Conservation (phyloP, 305 asterid genomes). For the Euphrasia arctica region DNA sequence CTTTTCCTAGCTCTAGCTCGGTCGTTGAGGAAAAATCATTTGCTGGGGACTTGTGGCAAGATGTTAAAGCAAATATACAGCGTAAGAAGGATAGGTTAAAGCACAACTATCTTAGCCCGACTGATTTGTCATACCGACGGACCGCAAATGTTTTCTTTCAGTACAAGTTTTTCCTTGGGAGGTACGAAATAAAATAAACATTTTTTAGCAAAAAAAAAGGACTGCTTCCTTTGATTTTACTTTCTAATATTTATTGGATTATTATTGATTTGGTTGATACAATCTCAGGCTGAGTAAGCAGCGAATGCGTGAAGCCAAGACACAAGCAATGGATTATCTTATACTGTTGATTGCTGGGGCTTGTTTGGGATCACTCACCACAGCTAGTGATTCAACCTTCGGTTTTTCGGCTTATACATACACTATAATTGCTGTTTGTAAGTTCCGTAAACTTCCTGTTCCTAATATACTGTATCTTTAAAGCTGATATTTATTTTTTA, state of each 20-base stretch:
- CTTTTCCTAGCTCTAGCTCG: conserved; percentile 35
- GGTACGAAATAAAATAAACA: conserved; percentile 37
- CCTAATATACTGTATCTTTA: too few relatives aligned
- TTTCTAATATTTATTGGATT: background rate
- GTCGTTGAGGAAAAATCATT: conserved; percentile 64
- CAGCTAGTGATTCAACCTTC: too few relatives aligned
- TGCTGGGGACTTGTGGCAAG: conserved; percentile 94
- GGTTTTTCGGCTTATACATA: too few relatives aligned
- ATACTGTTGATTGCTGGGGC: conserved; percentile 93
- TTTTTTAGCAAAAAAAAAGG: background rate
- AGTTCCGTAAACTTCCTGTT: too few relatives aligned
- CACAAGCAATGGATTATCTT: conserved; percentile 85
- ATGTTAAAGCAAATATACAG: conserved; percentile 73
- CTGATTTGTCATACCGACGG: conserved; percentile 74
- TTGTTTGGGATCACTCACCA: conserved; percentile 74
- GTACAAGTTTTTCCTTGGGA: conserved; percentile 78
- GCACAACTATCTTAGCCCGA: conserved; percentile 71
- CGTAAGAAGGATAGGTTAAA: conserved; percentile 59
- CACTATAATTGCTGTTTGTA: too few relatives aligned
- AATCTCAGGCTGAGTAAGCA: conserved; percentile 79
- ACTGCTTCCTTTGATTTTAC: background rate
- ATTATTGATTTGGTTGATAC: conserved; percentile 4
- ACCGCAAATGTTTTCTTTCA: conserved; percentile 71
- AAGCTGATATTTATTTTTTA: too few relatives aligned
- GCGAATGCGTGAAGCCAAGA: conserved; percentile 76